These are phyloP conservation scores for Microascus cirrosus DNA, from an alignment of 2,329 filamentous ascomycete species.

Conservation along the genomic window DNA sequence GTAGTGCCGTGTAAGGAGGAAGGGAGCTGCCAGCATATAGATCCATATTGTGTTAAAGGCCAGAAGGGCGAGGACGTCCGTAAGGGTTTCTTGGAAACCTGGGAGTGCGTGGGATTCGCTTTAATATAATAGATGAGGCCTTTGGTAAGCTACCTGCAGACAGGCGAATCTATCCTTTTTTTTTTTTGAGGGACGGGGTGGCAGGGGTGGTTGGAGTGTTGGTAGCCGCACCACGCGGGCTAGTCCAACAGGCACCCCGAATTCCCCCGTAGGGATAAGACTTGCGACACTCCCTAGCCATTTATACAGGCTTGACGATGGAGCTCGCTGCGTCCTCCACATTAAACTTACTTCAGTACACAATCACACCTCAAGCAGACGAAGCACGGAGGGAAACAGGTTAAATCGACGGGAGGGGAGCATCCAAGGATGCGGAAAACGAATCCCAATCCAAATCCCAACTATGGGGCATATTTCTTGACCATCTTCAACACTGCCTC, in stretches of 20 bases:
- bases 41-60: background rate
- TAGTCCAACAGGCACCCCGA: background rate
- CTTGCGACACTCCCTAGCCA: background rate
- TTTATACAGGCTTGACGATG: background rate
- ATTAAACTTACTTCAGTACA: background rate
- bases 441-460: background rate
- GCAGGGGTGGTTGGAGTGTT: background rate
- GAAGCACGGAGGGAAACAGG: background rate
- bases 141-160: background rate
- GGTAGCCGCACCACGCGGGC: background rate
- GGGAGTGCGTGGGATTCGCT: background rate
- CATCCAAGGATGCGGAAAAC: background rate
- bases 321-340: background rate
- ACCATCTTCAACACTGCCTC: constrained; percentile 32
- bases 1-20: background rate
- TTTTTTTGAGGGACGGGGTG: too few relatives aligned
- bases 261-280: background rate
- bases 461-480: constrained; percentile 16
- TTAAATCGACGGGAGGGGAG: background rate
- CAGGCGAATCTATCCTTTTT: background rate
- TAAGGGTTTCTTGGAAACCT: background rate
- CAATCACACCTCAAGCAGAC: background rate
- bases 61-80: background rate
- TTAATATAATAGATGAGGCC: background rate
- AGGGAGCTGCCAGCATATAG: too few relatives aligned